phyloP scores from a whole-genome alignment of 225 moss, liverwort and hornwort species.

The Thuidium tamariscinum region DNA sequence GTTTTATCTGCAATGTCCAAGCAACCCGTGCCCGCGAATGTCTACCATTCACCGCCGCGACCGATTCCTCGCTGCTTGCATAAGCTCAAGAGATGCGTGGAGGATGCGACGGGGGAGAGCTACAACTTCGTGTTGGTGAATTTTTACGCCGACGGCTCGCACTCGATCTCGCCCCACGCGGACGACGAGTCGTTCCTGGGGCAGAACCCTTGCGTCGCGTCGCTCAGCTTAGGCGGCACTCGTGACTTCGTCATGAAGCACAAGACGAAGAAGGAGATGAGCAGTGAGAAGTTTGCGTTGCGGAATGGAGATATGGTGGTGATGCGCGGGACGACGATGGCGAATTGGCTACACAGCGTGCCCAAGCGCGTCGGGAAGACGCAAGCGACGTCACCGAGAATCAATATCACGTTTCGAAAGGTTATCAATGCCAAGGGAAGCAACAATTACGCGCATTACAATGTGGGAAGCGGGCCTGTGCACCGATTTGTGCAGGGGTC shows the following conservation, averaged over 20 bases:
- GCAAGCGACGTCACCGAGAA: constrained; percentile 7
- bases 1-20: constrained; percentile 27
- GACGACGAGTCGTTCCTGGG: constrained; percentile 41
- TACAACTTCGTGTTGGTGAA: constrained; percentile 37
- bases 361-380: constrained; percentile 46
- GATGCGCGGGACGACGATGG: constrained; percentile 37
- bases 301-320: constrained; percentile 43
- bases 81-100: constrained; percentile 18
- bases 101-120: constrained; percentile 15
- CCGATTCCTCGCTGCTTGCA: constrained; percentile 34
- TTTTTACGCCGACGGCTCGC: constrained; percentile 41
- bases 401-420: constrained; percentile 38
- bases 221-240: constrained; percentile 30
- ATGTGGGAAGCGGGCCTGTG: constrained; percentile 28
- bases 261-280: constrained; percentile 20
- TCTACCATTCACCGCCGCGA: constrained; percentile 27
- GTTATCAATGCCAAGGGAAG: constrained; percentile 24
- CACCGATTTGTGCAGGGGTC: constrained; percentile 17
- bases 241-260: constrained; percentile 49
- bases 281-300: constrained; percentile 17
- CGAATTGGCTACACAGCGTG: constrained; percentile 37
- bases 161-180: constrained; percentile 41
- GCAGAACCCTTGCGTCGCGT: constrained; percentile 32
- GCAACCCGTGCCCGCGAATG: constrained; percentile 22
- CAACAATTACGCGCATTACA: constrained; percentile 46